A percentile compares a stretch with the other conserved stretches of the same genome.
These are phyloP conservation scores for Dioscorea cayenensis DNA, from an alignment of 116 monocot species.

Conservation along the genomic window DNA sequence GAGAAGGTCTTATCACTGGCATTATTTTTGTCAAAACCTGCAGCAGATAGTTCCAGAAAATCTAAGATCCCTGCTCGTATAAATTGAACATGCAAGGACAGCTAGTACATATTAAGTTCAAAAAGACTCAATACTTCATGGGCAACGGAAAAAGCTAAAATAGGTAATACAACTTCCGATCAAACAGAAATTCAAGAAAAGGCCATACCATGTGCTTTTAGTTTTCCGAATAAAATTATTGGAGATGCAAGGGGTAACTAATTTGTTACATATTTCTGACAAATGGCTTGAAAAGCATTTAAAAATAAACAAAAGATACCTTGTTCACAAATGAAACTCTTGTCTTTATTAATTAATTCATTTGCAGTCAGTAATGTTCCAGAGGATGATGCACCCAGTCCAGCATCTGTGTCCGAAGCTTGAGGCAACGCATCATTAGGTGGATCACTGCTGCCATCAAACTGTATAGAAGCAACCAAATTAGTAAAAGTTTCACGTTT, in stretches of 20 bases:
- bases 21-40: conserved; percentile 18
- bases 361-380: conserved; percentile 7
- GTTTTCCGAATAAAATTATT: no score
- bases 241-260: not conserved
- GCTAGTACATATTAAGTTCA: not conserved
- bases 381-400: conserved; percentile 14
- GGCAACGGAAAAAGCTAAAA: no score
- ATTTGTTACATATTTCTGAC: not conserved
- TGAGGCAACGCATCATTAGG: not conserved
- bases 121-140: no score
- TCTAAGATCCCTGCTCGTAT: not conserved
- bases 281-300: not conserved
- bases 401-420: not conserved
- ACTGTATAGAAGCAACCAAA: conserved; percentile 7
- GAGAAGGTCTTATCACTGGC: conserved; percentile 21
- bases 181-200: no score
- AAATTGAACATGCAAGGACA: not conserved
- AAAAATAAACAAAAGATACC: conserved; percentile 16
- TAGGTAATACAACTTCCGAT: no score
- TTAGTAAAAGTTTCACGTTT: no score
- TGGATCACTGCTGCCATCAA: conserved; percentile 1
- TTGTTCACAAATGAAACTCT: conserved; percentile 4
- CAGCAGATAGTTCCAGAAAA: not conserved
- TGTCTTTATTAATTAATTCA: conserved; percentile 3
- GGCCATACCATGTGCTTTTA: no score